These are phyloP conservation scores for Cercospora beticola DNA, from an alignment of 2,329 filamentous ascomycete genomes.

Conservation along the genomic window DNA sequence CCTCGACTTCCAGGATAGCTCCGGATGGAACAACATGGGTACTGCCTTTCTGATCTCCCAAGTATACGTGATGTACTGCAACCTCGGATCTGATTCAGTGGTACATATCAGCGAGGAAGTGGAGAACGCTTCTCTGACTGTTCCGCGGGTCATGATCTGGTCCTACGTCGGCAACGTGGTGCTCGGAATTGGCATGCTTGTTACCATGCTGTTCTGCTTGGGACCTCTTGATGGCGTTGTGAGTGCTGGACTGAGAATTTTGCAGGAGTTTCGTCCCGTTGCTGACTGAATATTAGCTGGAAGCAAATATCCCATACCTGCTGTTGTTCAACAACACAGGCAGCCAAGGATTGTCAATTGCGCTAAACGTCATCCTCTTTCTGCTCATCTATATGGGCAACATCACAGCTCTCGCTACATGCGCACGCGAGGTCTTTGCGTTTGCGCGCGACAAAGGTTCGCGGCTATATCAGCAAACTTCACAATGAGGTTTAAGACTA, in stretches of 20 bases:
- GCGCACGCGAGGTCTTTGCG: conserved; percentile 45
- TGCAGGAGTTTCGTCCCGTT: neutral
- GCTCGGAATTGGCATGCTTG: conserved; percentile 28
- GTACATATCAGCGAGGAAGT: conserved; percentile 40
- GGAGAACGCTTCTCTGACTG: conserved; percentile 33
- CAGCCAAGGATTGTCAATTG: conserved; percentile 26
- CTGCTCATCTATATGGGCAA: conserved; percentile 31
- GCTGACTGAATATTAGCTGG: conserved; percentile 15
- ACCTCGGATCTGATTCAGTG: conserved; percentile 33
- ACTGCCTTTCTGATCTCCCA: conserved; percentile 35
- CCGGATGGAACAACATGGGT: conserved; percentile 34
- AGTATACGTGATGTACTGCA: conserved; percentile 15
- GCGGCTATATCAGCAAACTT: neutral
- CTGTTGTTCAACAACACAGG: conserved; percentile 33
- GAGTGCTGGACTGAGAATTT: neutral
- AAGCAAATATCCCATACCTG: conserved; percentile 27
- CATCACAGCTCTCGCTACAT: conserved; percentile 42
- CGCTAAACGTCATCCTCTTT: conserved; percentile 32
- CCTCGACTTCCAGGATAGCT: conserved; percentile 31
- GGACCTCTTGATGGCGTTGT: conserved; percentile 32
- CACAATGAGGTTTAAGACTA: conserved; percentile 10
- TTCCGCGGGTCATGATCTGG: conserved; percentile 36
- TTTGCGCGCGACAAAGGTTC: conserved; percentile 44
- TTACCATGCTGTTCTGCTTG: conserved; percentile 36
- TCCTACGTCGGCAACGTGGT: conserved; percentile 29